Evolutionary conservation across 2,329 filamentous ascomycete genomes (phyloP), one percentile per base, ranked within the genome.

Genomic region (Trichoderma arundinaceum): DNA sequence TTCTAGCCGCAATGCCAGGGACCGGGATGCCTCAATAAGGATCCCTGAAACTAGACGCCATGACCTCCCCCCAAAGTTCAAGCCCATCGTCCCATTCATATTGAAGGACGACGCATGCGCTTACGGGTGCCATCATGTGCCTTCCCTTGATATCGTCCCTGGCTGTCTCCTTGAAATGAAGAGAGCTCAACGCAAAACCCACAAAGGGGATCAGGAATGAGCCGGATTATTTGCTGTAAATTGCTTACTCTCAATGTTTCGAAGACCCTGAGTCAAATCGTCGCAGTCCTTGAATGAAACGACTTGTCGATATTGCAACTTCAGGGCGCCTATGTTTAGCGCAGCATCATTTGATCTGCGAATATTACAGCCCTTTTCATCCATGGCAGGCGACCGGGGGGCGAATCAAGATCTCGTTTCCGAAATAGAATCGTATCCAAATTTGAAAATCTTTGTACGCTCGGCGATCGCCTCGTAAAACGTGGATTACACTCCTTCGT

Each of bases 11-110:
- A 28, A 28, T 28, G 22, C 22, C 28, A 35, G 22, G 46, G 52
- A 43, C 46, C 46, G 58, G 48, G 44, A 43, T 49, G 58, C 33
- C 35, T 41, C 48, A 38, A 56, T 56, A 56, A 49, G 22, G 57
- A 60, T 60, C 61, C 51, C 61, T 57, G 61, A 64, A 64, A 64
- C 57, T 49, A 48, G n/a, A 43, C 61, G 61, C 61, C 61, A 7
- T 56, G 43, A n/a, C 52, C 52, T 39, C 61, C 32, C 51, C 41
- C 35, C 57, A 49, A 53, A 52, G 38, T 53, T 19, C 52, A 54
- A 54, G n/a, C 32, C 17, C 32, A 53, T 53, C 35, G 7, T 10
- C 33, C 32, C 51, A 15, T 19, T 41, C 35, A 35, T 53, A 53
- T 53, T 44, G 38, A 19, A 44, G 48, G 59, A 53, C 32, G 38